Percentiles rank a stretch among this genome's conserved stretches.
Conservation (phyloP, 257 asterid species). For the Vinca minor region DNA sequence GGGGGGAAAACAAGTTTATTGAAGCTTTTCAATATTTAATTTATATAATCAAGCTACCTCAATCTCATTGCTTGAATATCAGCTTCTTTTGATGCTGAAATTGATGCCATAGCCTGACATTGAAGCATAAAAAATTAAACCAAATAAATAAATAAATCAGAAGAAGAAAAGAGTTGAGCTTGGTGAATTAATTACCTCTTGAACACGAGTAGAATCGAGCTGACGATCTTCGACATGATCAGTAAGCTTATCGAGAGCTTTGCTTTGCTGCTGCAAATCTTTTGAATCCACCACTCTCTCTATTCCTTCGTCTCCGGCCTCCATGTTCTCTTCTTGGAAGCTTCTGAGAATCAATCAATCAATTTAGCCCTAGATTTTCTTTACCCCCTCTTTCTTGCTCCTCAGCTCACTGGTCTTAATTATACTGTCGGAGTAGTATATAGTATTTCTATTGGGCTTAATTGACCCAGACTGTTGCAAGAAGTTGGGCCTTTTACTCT, state of each 20-base stretch:
- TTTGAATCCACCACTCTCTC: constrained; percentile 68
- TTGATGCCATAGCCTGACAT: constrained; percentile 96
- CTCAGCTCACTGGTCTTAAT: no score
- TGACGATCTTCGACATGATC: constrained; percentile 99
- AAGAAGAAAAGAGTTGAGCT: not conserved
- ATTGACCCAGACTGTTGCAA: not conserved
- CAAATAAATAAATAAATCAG: no score
- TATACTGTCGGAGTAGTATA: no score
- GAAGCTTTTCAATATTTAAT: no score
- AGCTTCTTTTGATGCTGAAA: constrained; percentile 77
- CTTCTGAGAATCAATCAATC: no score
- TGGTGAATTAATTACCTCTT: no score
- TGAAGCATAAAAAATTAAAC: not conserved
- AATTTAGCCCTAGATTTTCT: no score
- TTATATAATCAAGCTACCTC: constrained; percentile 59
- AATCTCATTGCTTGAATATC: constrained; percentile 86
- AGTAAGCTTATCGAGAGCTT: constrained; percentile 88
- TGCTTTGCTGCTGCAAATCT: constrained; percentile 94
- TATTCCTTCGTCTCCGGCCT: constrained; percentile 67
- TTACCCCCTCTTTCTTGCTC: no score
- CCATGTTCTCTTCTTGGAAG: constrained; percentile 27
- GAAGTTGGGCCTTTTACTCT: not conserved
- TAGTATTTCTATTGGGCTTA: not conserved
- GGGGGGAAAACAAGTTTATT: no score
- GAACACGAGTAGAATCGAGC: constrained; percentile 93